phyloP scores from a whole-genome alignment of 768 basidiomycete genomes.

The Imleria badia region DNA sequence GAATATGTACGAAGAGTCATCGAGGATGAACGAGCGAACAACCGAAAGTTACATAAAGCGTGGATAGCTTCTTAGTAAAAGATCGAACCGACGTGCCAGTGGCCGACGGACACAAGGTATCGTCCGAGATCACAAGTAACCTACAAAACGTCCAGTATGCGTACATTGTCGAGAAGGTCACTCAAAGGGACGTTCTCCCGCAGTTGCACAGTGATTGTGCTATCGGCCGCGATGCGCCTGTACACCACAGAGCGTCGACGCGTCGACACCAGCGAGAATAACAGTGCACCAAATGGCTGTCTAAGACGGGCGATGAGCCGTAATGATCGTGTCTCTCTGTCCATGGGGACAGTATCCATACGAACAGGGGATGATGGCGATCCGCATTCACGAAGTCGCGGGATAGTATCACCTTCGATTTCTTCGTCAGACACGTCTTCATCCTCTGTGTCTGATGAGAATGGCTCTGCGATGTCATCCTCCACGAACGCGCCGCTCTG shows the following conservation, averaged over 20 bases:
- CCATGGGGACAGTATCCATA: background rate
- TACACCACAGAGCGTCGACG: background rate
- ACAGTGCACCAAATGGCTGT: background rate
- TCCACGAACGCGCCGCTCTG: background rate
- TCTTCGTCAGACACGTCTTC: background rate
- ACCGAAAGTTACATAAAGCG: too few species aligned
- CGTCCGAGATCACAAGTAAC: too few species aligned
- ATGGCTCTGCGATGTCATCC: background rate
- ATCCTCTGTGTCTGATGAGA: background rate
- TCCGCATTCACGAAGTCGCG: background rate
- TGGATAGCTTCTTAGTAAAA: too few species aligned
- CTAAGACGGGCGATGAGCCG: background rate
- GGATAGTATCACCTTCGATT: background rate
- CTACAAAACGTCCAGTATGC: background rate
- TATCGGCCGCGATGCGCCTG: background rate
- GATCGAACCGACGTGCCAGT: too few species aligned
- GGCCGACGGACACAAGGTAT: too few species aligned
- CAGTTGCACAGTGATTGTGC: background rate
- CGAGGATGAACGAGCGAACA: too few species aligned
- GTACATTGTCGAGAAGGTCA: background rate
- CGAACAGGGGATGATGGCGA: accelerated
- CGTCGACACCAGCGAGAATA: background rate
- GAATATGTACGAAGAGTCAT: too few species aligned
- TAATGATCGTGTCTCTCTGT: background rate
- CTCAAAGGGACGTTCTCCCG: background rate